A percentile compares a stretch with the other conserved stretches of the same genome.
phyloP scores from a whole-genome alignment of 148 eudicot species.

The Rhododendron henanense region DNA sequence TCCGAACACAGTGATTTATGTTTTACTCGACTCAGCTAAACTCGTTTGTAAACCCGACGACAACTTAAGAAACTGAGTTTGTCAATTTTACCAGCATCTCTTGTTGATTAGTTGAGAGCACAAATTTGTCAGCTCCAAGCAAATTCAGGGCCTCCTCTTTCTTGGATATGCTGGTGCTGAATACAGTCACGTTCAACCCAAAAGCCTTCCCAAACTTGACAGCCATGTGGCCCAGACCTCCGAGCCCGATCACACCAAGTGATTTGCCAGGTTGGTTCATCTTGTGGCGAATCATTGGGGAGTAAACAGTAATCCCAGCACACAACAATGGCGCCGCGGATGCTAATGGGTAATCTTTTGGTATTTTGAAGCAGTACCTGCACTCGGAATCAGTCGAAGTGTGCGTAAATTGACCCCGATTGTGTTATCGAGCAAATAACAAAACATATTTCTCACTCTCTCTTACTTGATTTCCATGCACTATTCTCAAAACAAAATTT shows the following conservation, averaged over 20 bases:
- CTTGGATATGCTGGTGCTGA: slow-evolving; percentile 73
- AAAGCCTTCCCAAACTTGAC: slow-evolving; percentile 87
- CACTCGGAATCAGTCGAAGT: too few relatives aligned
- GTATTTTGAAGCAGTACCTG: slow-evolving; percentile 32
- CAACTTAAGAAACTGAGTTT: not conserved
- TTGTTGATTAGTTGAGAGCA: slow-evolving; percentile 54
- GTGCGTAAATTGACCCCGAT: too few relatives aligned
- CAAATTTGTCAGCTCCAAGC: slow-evolving; percentile 67
- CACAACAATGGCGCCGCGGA: slow-evolving; percentile 73
- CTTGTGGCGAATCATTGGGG: slow-evolving; percentile 68
- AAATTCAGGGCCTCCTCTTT: slow-evolving; percentile 54
- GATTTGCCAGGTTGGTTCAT: slow-evolving; percentile 84
- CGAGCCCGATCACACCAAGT: slow-evolving; percentile 75
- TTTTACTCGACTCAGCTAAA: not conserved
- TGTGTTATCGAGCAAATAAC: too few relatives aligned
- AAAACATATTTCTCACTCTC: too few relatives aligned
- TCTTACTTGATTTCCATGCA: too few relatives aligned
- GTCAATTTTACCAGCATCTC: slow-evolving; percentile 43
- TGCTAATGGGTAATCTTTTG: slow-evolving; percentile 54
- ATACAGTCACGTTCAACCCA: slow-evolving; percentile 68
- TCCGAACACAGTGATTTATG: too few relatives aligned
- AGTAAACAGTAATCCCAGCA: slow-evolving; percentile 77
- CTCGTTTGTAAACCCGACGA: not conserved
- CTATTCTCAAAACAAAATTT: too few relatives aligned
- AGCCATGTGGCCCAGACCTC: slow-evolving; percentile 83